Base-by-base conservation (phyloP, 306 rosid species). In the Sicyos baderoa region DNA sequence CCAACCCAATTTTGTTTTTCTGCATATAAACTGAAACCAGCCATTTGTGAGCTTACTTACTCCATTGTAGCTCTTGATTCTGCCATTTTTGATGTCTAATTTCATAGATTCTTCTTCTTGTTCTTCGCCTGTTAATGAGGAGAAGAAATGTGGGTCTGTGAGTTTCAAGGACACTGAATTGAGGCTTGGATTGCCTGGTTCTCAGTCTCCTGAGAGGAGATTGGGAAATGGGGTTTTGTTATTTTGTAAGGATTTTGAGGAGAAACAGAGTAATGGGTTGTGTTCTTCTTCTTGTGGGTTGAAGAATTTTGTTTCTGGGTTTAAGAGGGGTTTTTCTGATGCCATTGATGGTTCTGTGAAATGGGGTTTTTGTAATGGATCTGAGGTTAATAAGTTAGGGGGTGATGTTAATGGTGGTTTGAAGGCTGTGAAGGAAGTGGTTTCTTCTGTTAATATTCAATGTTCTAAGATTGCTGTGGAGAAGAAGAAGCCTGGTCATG, bases 171-270 rank as follows among this genome's bases (percentile, higher is more conserved):
- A 92, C 78, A 92, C 97, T 35, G 98, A 93, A 70, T 88, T 93
- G 8, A 89, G 98, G 70, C 95, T 93, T 52, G 97, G 98, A 19
- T 74, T 89, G 52, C 98, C 98, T 58, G 97, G 98, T 66, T 76
- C 80, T 21, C 72, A 75, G 66, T 88, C 85, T 25, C 89, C 92
- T 50, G 93, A 87, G 78, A 86, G 89, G 54, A 92, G 86, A 61
- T 12, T 78, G 56, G 84, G 62, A 52, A 9, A 4, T 79, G 76
- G 55, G 42, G 72, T 86, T 18, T 83, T 95, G 52, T 81, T 86
- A 44, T 88, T 82, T 68, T 85, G 93, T 12, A 88, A 85, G 70
- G 91, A 84, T 60, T 82, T 86, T 81, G 85, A 87, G 76, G 89
- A 81, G 49, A 85, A 78, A 65, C 83, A 71, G 48, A 42, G 25